Percentiles rank a stretch among this genome's conserved stretches.
These are phyloP conservation scores for Sporothrix euskadiensis DNA, from an alignment of 2,329 filamentous ascomycete genomes.

Conservation along the genomic window DNA sequence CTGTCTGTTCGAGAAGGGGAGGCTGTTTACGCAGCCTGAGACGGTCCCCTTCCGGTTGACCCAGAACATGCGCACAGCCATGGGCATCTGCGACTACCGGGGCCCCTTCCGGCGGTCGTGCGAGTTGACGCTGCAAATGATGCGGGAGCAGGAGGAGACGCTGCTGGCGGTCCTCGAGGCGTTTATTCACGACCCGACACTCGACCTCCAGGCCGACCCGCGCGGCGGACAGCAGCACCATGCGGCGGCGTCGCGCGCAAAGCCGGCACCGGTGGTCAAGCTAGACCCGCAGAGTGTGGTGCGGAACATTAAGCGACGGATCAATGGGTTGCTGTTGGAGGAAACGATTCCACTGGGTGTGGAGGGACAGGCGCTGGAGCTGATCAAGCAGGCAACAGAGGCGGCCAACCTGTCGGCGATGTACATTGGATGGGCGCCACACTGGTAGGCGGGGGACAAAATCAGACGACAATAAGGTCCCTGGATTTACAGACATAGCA, in stretches of 20 bases:
- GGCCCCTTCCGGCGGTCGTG: conserved; percentile 88
- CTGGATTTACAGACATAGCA: neutral
- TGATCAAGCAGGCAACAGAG: conserved; percentile 84
- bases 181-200: conserved; percentile 94
- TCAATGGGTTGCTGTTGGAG: conserved; percentile 77
- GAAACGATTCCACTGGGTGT: conserved; percentile 93
- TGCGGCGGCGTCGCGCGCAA: conserved; percentile 42
- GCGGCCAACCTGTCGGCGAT: conserved; percentile 79
- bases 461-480: neutral
- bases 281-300: conserved; percentile 72
- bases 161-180: conserved; percentile 97
- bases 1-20: conserved; percentile 96
- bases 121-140: conserved; percentile 80
- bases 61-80: conserved; percentile 97
- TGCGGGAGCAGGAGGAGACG: conserved; percentile 91
- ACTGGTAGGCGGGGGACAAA: conserved; percentile 44
- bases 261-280: conserved; percentile 51
- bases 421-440: conserved; percentile 92
- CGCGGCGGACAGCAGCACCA: conserved; percentile 44
- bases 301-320: conserved; percentile 83
- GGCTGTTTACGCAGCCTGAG: conserved; percentile 93
- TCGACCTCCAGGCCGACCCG: conserved; percentile 68
- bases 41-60: conserved; percentile 93
- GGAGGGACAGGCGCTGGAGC: conserved; percentile 94
- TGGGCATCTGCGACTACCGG: conserved; percentile 92